These are phyloP conservation scores for Pulveroboletus sp. DNA, from an alignment of 768 basidiomycete genomes.

Conservation along the genomic window DNA sequence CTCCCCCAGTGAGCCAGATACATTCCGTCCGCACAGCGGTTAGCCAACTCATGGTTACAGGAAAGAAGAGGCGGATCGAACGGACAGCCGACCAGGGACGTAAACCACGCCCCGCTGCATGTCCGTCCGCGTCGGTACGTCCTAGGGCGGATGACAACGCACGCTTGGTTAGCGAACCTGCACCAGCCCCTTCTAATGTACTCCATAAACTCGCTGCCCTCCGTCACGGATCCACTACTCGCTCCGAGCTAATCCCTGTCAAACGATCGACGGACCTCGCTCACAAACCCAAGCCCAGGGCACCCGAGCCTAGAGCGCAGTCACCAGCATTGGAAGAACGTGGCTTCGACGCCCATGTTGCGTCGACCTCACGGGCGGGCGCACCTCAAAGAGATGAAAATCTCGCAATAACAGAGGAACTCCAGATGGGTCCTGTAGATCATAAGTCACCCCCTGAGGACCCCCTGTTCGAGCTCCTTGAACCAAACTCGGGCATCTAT, in stretches of 20 bases:
- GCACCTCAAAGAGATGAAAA: constrained; percentile 47
- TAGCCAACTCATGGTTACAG: constrained; percentile 13
- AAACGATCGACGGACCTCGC: constrained; percentile 27
- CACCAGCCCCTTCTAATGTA: constrained; percentile 48
- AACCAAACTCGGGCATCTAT: constrained; percentile 89
- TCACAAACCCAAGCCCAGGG: constrained; percentile 14
- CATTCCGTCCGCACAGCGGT: neutral
- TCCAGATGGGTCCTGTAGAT: constrained; percentile 74
- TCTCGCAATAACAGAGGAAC: constrained; percentile 69
- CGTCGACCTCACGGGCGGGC: constrained; percentile 2
- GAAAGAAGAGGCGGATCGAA: constrained; percentile 45
- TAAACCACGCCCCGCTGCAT: constrained; percentile 10
- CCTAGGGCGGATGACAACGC: constrained; percentile 13
- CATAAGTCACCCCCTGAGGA: constrained; percentile 70
- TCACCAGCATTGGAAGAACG: constrained; percentile 5
- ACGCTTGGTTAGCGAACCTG: constrained; percentile 5
- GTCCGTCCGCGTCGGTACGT: constrained; percentile 10
- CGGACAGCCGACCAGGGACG: constrained; percentile 23
- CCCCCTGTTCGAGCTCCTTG: constrained; percentile 69
- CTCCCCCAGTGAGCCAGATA: constrained; percentile 57
- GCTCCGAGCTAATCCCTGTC: constrained; percentile 24
- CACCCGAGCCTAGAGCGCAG: constrained; percentile 3
- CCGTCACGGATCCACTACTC: constrained; percentile 18
- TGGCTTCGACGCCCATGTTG: neutral
- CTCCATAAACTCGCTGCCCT: constrained; percentile 48